Base-by-base conservation (phyloP, 1,139 yeast genomes). In the Yamadazyma trypodendri region DNA sequence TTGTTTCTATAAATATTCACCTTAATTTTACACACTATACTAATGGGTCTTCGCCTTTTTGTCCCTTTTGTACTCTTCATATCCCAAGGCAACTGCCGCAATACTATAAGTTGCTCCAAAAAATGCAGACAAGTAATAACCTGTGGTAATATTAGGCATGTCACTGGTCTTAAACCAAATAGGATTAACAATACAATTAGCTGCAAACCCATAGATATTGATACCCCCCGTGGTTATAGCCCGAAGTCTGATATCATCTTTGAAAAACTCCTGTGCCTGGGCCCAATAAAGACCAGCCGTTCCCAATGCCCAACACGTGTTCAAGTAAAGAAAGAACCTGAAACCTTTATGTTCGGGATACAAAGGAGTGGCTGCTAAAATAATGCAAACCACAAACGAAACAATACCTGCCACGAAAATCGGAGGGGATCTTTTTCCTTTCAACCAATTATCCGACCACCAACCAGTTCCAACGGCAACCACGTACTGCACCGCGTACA, bases 391-490 rank as follows among this genome's bases (percentile, higher is more conserved):
- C 14, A 30, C 23, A 30, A 30, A 30, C 3, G 34, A 31, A 35
- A 39, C 28, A 28, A 42, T 6, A 28, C 49, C 42, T 38, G 49
- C 34, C 28, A 46, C 27, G 3, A 43, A 32, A 17, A 49, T 48
- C 13, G 52, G 52, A 5, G 50, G 52, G 50, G 52, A 48, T 35
- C 51, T 39, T 22, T 22, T 38, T 17, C 52, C 52, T 27, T 35
- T 44, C 31, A 47, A 13, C 27, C 18, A 16, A 14, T 49, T 44
- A 34, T 48, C 52, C 7, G 52, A 48, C 40, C 42, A 25, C 36
- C 36, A 33, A n/a, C 36, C 36, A 17, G 36, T 33, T 2, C 14
- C 15, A 18, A 33, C 36, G 9, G 36, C 36, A 3, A 33, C 36
- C 12, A 33, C 7, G 13, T 33, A 33, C 12, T 33, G 36, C 4